Evolutionary conservation across 2,329 filamentous ascomycete species (phyloP), one percentile per base, ranked within the genome.

Genomic region (Helotiales sp.): DNA sequence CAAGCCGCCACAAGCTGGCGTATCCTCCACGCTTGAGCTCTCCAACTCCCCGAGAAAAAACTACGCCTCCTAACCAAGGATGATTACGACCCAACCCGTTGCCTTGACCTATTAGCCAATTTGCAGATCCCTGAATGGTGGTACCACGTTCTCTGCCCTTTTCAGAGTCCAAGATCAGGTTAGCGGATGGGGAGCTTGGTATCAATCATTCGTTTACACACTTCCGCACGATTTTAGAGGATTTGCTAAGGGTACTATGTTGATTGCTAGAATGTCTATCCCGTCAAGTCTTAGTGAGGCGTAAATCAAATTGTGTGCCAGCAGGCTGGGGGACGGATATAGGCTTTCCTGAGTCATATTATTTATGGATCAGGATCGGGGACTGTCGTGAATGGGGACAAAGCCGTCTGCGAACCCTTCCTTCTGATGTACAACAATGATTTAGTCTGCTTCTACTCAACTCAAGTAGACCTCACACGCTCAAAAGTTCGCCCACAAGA

Each of bases 391-490:
- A 88, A 86, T 2, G 75, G 86, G 30, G 88, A 87, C 0, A 30
- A 22, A 20, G 87, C 88, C 0, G 86, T 92, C n/a, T 92, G 89
- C 89, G 90, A 92, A 76, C 89, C 89, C 0, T 91, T 89, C 76
- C 78, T 91, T 50, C 74, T 86, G 79, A 79, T 84, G 54, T 82
- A 87, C 75, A 78, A 89, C 65, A 81, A 85, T 65, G 81, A 85
- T 63, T 77, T 91, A n/a, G 83, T 91, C 81, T 61, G 84, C 73
- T 91, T 89, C 81, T 91, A 91, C 80, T 87, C 88, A 2, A 89
- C 91, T 76, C 89, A 91, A 75, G 84, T 88, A 40, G 87, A 87
- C 64, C 82, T 80, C 80, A 4, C 81, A 91, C 73, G 88, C 88
- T 20, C 89, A 91, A 77, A 90, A 91, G 75, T 81, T 91, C 43